Evolutionary conservation across 768 basidiomycete genomes (phyloP), one percentile per base, ranked within the genome.

Genomic region (Ramaria sp.): DNA sequence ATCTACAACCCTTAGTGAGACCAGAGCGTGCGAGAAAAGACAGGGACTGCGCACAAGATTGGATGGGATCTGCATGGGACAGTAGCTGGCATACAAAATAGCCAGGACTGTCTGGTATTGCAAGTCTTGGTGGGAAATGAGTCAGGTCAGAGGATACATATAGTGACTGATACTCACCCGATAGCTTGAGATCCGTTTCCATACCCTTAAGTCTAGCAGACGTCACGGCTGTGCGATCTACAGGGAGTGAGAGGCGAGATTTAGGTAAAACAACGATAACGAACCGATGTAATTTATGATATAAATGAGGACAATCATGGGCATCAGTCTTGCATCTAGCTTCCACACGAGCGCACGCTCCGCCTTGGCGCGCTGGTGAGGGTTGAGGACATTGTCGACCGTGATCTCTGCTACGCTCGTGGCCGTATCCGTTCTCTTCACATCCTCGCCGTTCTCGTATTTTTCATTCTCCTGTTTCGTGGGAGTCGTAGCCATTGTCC

Each of bases 201-300:
- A 75, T 58, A 9, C 74, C 74, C 24, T 73, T 62, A 30, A 73
- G 57, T 43, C 70, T 61, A 16, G 74, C 71, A 7, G 72, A 54
- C 3, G 68, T 68, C 22, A 74, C 57, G 20, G 45, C 42, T 22
- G 48, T 59, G 13, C 58, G 50, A 42, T 59, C 48, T 36, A 56
- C 16, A 13, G 9, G 20, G 18, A 22, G 18, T 9, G 22, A 4
- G 13, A 8, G 41, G 7, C 24, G 5, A 8, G 18, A 51, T 12
- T 4, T 20, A 30, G n/a, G 3, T 12, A 39, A 9, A 45, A 15
- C 27, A n/a, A 30, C 3, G 8, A 28, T 16, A 15, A 44, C 8
- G 18, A n/a, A 45, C 49, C 81, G 56, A 84, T 81, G 58, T 80
- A 82, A 59, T 83, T 84, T 77, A 83, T 76, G 56, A 84, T 73